Conservation (phyloP, 2,329 filamentous ascomycete genomes). For the Venturiaceae sp. region DNA sequence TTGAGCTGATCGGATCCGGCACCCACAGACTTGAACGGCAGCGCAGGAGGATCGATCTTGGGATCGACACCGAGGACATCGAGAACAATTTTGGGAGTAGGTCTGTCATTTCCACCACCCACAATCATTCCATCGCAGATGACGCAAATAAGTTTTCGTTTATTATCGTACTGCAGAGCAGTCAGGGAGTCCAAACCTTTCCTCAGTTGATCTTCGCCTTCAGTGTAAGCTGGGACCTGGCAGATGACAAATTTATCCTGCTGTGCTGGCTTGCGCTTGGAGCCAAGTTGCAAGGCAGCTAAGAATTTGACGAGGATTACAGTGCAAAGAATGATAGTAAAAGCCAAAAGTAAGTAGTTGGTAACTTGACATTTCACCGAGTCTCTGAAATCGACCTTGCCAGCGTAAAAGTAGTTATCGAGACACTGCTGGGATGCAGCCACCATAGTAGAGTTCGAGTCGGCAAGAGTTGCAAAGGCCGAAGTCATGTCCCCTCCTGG, state of each 20-base stretch:
- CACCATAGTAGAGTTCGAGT: slow-evolving; percentile 43
- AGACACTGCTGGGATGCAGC: slow-evolving; percentile 71
- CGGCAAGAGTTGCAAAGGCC: slow-evolving; percentile 42
- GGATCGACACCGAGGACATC: slow-evolving; percentile 96
- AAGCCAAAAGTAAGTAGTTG: slow-evolving; percentile 80
- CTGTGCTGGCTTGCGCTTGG: slow-evolving; percentile 76
- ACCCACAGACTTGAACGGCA: slow-evolving; percentile 91
- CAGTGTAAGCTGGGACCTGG: slow-evolving; percentile 94
- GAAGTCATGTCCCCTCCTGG: slow-evolving; percentile 70
- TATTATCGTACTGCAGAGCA: slow-evolving; percentile 93
- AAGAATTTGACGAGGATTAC: slow-evolving; percentile 86
- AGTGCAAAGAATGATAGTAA: slow-evolving; percentile 71
- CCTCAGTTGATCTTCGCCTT: slow-evolving; percentile 89
- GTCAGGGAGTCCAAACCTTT: slow-evolving; percentile 93
- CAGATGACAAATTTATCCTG: slow-evolving; percentile 99
- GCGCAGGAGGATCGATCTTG: slow-evolving; percentile 86
- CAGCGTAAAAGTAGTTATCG: slow-evolving; percentile 72
- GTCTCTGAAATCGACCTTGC: slow-evolving; percentile 75
- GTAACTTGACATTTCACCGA: slow-evolving; percentile 71
- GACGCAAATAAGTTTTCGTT: slow-evolving; percentile 91
- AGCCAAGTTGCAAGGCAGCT: slow-evolving; percentile 84
- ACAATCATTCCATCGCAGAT: slow-evolving; percentile 97
- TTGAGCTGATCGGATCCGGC: slow-evolving; percentile 86
- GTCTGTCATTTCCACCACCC: slow-evolving; percentile 88
- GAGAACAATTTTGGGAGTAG: slow-evolving; percentile 93